Evolutionary conservation across 2,329 filamentous ascomycete species (phyloP).

Genomic region (Mycosphaerella sp.): DNA sequence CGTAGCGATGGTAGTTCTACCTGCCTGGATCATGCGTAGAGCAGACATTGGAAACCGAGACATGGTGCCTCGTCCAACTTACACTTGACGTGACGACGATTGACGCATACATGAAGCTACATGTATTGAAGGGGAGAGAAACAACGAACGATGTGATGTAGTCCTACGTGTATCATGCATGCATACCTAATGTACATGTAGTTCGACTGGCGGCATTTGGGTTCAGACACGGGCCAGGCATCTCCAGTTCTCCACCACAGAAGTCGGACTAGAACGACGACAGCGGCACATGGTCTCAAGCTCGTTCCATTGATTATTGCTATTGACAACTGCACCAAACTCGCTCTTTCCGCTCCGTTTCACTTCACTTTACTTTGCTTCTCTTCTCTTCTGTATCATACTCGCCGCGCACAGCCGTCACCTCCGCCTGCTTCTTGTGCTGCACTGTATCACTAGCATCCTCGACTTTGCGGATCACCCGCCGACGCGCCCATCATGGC

Average conservation of each 20-base stretch:
- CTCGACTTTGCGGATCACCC: background rate
- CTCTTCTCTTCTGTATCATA: no score
- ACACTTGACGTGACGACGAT: no score
- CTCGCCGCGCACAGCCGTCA: background rate
- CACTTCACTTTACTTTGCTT: background rate
- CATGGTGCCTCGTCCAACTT: no score
- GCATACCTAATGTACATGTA: background rate
- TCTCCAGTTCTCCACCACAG: background rate
- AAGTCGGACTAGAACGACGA: no score
- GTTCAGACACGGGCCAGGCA: background rate
- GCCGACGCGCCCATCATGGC: slow-evolving; percentile 7
- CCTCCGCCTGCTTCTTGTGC: background rate
- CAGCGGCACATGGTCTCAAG: background rate
- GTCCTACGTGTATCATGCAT: background rate
- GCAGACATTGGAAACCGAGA: no score
- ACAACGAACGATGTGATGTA: no score
- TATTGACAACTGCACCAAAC: background rate
- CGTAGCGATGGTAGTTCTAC: no score
- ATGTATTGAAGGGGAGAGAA: no score
- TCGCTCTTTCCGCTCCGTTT: no score
- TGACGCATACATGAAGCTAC: no score
- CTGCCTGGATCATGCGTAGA: no score
- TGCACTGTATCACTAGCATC: background rate
- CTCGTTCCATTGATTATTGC: background rate
- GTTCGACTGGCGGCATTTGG: background rate